A percentile compares a stretch with the other conserved stretches of the same genome.
phyloP scores from a whole-genome alignment of 371 early-diverging fungal genomes.

The Funneliformis caledonium region DNA sequence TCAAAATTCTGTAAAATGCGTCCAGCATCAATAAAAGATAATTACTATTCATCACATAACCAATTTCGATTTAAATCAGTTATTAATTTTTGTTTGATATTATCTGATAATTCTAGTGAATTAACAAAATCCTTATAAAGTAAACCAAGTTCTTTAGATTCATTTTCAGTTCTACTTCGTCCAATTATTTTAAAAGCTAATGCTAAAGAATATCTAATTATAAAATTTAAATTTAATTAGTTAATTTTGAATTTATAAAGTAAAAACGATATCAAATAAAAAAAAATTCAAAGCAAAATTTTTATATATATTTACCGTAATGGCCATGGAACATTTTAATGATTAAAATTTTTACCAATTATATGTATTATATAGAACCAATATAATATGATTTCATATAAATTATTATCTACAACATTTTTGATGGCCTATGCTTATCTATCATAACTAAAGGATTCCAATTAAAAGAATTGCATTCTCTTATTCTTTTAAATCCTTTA shows the following conservation, averaged over 20 bases:
- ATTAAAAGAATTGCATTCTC: background rate
- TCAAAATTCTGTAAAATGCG: background rate
- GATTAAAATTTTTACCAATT: background rate
- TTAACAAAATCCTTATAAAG: too few species aligned
- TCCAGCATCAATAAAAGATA: background rate
- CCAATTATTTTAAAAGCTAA: slow-evolving; percentile 5
- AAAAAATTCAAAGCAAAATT: background rate
- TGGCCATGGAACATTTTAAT: background rate
- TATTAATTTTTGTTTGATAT: background rate
- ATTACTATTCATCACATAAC: background rate
- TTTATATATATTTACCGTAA: background rate
- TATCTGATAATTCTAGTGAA: too few species aligned
- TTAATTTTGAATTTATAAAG: too few species aligned
- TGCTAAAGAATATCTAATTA: background rate
- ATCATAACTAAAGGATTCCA: slow-evolving; percentile 12
- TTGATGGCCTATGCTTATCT: background rate
- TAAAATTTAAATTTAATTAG: too few species aligned
- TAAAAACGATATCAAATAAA: background rate
- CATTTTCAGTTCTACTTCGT: background rate
- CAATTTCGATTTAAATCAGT: background rate
- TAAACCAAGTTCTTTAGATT: background rate
- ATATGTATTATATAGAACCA: background rate
- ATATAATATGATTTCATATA: background rate
- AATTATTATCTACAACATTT: background rate
- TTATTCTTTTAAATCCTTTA: slow-evolving; percentile 6